Conservation (phyloP, 257 asterid species). For the Haberlea rhodopensis region DNA sequence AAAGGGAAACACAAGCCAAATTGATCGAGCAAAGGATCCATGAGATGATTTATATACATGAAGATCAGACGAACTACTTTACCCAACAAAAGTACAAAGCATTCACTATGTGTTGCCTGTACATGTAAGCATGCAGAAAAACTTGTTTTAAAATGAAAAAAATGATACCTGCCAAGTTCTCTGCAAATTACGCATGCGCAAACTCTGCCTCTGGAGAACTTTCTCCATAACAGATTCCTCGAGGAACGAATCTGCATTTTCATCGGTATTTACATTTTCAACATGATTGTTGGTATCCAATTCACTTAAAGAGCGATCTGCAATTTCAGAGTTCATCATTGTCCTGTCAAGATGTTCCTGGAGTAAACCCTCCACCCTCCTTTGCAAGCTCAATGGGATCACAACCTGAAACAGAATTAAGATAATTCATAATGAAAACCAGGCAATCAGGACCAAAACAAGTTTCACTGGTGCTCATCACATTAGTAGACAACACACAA, state of each 20-base stretch:
- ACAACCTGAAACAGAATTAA: slow-evolving; percentile 56
- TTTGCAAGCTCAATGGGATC: slow-evolving; percentile 88
- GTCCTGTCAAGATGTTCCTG: slow-evolving; percentile 94
- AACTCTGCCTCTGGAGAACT: slow-evolving; percentile 91
- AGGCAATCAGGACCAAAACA: neutral
- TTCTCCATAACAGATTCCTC: slow-evolving; percentile 95
- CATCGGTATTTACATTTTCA: slow-evolving; percentile 49
- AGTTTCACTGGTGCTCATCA: slow-evolving; percentile 5
- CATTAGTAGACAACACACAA: slow-evolving; percentile 1
- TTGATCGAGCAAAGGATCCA: slow-evolving; percentile 10
- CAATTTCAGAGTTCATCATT: slow-evolving; percentile 42
- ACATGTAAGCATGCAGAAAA: neutral
- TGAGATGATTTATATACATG: neutral
- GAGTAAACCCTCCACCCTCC: slow-evolving; percentile 95
- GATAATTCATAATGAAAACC: slow-evolving; percentile 22
- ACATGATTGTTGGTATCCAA: slow-evolving; percentile 31
- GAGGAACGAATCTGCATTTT: slow-evolving; percentile 56
- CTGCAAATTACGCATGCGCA: slow-evolving; percentile 95
- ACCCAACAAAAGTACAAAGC: slow-evolving; percentile 14
- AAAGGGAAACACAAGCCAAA: neutral
- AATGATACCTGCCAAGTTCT: slow-evolving; percentile 85
- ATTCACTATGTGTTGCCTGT: neutral
- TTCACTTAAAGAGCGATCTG: slow-evolving; percentile 35
- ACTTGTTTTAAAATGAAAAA: slow-evolving; percentile 15
- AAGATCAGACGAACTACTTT: slow-evolving; percentile 7